Evolutionary conservation across 768 basidiomycete species (phyloP).

Genomic region (Mycena belliarum): DNA sequence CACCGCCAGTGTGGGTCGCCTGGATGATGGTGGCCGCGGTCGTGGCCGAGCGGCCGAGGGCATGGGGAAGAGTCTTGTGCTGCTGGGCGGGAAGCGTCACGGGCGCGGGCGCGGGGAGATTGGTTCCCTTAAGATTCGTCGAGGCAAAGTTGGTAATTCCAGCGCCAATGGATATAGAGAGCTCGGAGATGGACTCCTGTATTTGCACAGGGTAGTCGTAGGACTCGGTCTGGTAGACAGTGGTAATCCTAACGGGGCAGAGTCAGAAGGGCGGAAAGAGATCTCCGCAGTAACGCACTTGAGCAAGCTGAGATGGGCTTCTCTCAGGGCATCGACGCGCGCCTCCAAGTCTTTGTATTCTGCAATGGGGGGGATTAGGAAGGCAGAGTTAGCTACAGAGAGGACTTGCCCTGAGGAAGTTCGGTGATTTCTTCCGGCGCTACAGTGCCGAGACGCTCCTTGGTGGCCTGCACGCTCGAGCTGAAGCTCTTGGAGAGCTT

Average conservation of each 20-base stretch:
- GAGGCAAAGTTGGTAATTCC: slow-evolving; percentile 85
- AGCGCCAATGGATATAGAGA: slow-evolving; percentile 69
- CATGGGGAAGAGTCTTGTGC: slow-evolving; percentile 97
- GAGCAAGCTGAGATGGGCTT: slow-evolving; percentile 73
- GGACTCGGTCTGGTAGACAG: slow-evolving; percentile 84
- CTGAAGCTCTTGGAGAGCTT: slow-evolving; percentile 80
- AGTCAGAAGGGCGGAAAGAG: background rate
- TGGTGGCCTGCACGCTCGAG: slow-evolving; percentile 82
- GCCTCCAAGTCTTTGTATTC: slow-evolving; percentile 97
- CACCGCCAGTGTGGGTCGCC: slow-evolving; percentile 43
- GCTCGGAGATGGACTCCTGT: slow-evolving; percentile 76
- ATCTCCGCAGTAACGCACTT: slow-evolving; percentile 53
- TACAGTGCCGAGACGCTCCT: slow-evolving; percentile 86
- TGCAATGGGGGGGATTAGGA: slow-evolving; percentile 30
- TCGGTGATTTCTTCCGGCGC: slow-evolving; percentile 94
- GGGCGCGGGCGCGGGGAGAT: slow-evolving; percentile 74
- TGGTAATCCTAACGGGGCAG: slow-evolving; percentile 66
- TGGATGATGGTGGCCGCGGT: slow-evolving; percentile 52
- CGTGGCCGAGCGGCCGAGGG: slow-evolving; percentile 80
- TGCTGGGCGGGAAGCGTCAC: slow-evolving; percentile 55
- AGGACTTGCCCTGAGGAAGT: slow-evolving; percentile 73
- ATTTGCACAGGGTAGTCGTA: slow-evolving; percentile 92
- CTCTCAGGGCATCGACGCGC: slow-evolving; percentile 88
- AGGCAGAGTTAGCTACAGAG: background rate
- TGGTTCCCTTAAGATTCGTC: slow-evolving; percentile 85